Percentiles rank a stretch among this genome's conserved stretches.
phyloP scores from a whole-genome alignment of 108 stramenopile species.

The Nitzschia putrida region DNA sequence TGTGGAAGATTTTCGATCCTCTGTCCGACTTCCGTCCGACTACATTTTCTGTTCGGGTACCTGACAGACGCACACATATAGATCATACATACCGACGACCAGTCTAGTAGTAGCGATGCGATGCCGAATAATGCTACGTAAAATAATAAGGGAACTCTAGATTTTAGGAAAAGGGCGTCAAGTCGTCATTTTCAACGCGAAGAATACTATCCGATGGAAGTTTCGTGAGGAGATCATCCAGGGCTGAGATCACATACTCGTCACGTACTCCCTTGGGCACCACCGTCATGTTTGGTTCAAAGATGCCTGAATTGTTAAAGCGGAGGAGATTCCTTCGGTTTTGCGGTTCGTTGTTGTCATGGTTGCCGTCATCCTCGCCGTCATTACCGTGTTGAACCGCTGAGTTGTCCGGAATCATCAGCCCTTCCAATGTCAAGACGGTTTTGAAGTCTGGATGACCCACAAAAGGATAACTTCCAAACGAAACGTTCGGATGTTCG shows the following conservation, averaged over 20 bases:
- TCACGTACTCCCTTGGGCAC: slow-evolving; percentile 43
- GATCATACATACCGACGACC: too few relatives aligned
- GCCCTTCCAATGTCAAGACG: slow-evolving; percentile 80
- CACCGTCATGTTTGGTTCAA: slow-evolving; percentile 24
- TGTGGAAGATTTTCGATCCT: too few relatives aligned
- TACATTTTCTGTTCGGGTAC: too few relatives aligned
- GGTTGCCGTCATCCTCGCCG: not conserved
- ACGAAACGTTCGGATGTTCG: slow-evolving; percentile 66
- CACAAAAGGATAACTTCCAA: slow-evolving; percentile 85
- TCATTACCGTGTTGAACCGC: not conserved
- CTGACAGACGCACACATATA: too few relatives aligned
- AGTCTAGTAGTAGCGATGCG: too few relatives aligned
- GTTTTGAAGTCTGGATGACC: slow-evolving; percentile 80
- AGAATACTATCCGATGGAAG: slow-evolving; percentile 77
- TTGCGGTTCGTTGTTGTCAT: not conserved
- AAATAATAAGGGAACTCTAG: too few relatives aligned
- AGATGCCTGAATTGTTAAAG: slow-evolving; percentile 34
- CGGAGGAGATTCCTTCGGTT: not conserved
- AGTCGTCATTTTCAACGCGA: slow-evolving; percentile 68
- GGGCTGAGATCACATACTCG: slow-evolving; percentile 58
- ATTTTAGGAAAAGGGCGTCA: slow-evolving; percentile 36
- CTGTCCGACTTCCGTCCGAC: too few relatives aligned
- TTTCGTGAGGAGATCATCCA: slow-evolving; percentile 70
- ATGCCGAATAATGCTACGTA: too few relatives aligned
- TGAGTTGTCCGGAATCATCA: slow-evolving; percentile 30